Base-by-base conservation (phyloP, 495 filamentous ascomycete species). In the Trichocladium antarcticum region DNA sequence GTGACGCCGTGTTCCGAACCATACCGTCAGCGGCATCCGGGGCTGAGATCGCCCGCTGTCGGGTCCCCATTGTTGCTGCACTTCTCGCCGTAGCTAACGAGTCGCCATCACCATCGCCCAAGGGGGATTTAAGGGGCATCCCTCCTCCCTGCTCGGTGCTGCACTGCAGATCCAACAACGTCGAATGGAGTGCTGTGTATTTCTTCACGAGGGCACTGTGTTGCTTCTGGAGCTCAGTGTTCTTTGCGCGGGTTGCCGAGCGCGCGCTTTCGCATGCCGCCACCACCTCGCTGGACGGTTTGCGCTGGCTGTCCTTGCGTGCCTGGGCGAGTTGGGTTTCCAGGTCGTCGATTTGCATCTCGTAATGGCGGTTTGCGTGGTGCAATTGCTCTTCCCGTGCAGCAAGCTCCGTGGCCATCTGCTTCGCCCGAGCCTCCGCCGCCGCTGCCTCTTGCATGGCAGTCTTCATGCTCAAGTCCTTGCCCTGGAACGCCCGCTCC, bases 401-500 rank as follows among this genome's bases (percentile, higher is more conserved):
- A 31, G 67, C 67, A 17, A 83, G 56, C 50, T 75, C 67, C 58
- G 72, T 54, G 12, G 71, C 68, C 31, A 77, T 62, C 42, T 69
- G 64, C 47, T 80, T 68, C 7, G 76, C 69, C 35, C 76, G 71
- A 39, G 61, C 69, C 34, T 74, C 61, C 15, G 76, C 68, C 19
- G 68, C 65, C 19, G 77, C 76, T 5, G 74, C 71, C 35, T 73
- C 72, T 27, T 70, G 63, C 49, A 73, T 69, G 4, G 72, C 68
- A 17, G 58, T 60, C 48, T 77, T 66, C 38, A 74, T 73, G 42
- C 78, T 77, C 15, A 69, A 58, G 41, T 80, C 75, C 21, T 69
- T 72, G 35, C 73, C 73, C 58, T 85, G 80, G 48, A 74, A 77
- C 22, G 68, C 70, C 14, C 73, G 72, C 36, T 85, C 65, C 45